These are phyloP conservation scores for Penicillium psychrofluorescens DNA, from an alignment of 495 filamentous ascomycete species.

Conservation along the genomic window DNA sequence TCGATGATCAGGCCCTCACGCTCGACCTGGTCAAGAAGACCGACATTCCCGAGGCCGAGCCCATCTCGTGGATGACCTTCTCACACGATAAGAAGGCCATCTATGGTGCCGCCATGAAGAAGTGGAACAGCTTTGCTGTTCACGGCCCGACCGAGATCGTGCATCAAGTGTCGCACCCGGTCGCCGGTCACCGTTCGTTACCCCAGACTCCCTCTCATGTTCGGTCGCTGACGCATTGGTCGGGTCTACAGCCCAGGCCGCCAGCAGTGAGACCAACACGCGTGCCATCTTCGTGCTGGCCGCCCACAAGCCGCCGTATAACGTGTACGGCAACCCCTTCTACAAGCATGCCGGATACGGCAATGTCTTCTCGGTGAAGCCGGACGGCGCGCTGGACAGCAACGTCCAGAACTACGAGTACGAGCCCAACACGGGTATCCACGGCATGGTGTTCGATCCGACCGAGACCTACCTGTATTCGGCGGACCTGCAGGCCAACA, in stretches of 20 bases:
- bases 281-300: slow-evolving; percentile 81
- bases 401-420: slow-evolving; percentile 80
- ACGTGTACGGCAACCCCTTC: slow-evolving; percentile 81
- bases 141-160: slow-evolving; percentile 70
- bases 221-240: neutral
- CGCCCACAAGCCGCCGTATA: slow-evolving; percentile 65
- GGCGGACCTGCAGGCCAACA: slow-evolving; percentile 76
- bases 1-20: slow-evolving; percentile 68
- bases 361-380: slow-evolving; percentile 65
- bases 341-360: slow-evolving; percentile 76
- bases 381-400: slow-evolving; percentile 51
- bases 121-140: slow-evolving; percentile 75
- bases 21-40: slow-evolving; percentile 70
- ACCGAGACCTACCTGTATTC: slow-evolving; percentile 81
- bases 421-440: slow-evolving; percentile 64
- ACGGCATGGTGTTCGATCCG: slow-evolving; percentile 84
- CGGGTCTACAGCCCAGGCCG: slow-evolving; percentile 49
- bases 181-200: slow-evolving; percentile 53
- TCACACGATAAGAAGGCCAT: slow-evolving; percentile 77
- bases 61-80: slow-evolving; percentile 88
- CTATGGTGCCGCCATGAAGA: slow-evolving; percentile 84
- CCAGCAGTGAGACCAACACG: slow-evolving; percentile 64
- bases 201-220: neutral
- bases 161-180: slow-evolving; percentile 65
- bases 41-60: slow-evolving; percentile 69